Evolutionary conservation across 2,329 filamentous ascomycete genomes (phyloP), one percentile per base, ranked within the genome.

Genomic region (Venturia aucupariae): DNA sequence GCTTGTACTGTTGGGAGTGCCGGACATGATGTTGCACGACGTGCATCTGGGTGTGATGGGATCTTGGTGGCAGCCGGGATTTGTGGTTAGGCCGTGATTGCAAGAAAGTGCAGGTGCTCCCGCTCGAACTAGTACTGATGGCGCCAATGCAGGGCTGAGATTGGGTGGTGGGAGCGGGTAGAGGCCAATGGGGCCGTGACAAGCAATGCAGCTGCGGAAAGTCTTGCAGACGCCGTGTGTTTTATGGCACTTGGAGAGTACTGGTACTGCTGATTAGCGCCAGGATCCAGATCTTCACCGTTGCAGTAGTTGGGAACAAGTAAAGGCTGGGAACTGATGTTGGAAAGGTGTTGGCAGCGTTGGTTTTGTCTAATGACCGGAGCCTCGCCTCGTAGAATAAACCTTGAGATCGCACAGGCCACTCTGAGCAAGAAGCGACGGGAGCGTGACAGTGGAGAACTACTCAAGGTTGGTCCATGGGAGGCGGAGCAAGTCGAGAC

Each of bases 1-100:
- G n/a, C 24, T 62, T 7, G 41, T 62, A 27, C 24, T 62, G n/a
- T 24, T 51, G 41, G 61, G 38, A 30, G 32, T 51, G 61, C 35
- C 63, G 41, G 35, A 60, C 59, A 60, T 60, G 59, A 27, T 60
- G 41, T 24, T 60, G 38, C 59, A 60, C 35, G 17, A 32, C 59
- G 32, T 27, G 59, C 59, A 60, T 44, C 51, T n/a, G 27, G 30
- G 27, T 57, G 51, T 57, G 51, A 57, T 57, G 8, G 30, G 11
- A 30, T 57, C 51, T 57, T 57, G 51, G 51, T 57, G 51, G 51
- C 30, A 57, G 51, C 51, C 30, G 51, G 51, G 51, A 35, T 57
- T 35, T 57, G 30, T 19, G 51, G 51, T 57, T 57, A 35, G 51
- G 35, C 51, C 7, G 51, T 35, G 30, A n/a, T 35, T 57, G 51